Conservation (phyloP, 176 grass and related monocot genomes). For the Thalia dealbata region DNA sequence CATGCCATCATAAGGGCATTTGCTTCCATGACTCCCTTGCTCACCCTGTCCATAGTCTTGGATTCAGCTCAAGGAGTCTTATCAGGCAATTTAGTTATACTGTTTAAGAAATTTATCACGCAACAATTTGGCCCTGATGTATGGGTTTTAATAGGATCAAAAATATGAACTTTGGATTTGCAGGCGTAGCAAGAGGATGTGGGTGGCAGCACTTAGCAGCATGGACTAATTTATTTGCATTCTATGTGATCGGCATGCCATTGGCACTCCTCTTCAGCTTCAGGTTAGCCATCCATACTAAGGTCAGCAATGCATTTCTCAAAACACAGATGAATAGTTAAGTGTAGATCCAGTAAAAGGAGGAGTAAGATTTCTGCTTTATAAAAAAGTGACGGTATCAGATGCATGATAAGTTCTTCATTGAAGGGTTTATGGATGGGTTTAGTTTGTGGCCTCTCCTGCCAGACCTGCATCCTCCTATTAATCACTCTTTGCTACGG, state of each 20-base stretch:
- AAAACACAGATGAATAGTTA: too few relatives aligned
- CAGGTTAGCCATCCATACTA: slow-evolving; percentile 43
- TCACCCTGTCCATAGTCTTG: slow-evolving; percentile 56
- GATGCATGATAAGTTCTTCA: neutral
- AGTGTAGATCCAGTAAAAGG: too few relatives aligned
- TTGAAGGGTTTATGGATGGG: slow-evolving; percentile 71
- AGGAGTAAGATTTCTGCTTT: too few relatives aligned
- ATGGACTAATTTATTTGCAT: slow-evolving; percentile 78
- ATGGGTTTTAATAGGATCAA: neutral
- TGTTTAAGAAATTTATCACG: too few relatives aligned
- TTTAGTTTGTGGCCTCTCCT: slow-evolving; percentile 52
- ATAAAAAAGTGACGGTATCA: too few relatives aligned
- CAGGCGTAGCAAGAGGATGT: slow-evolving; percentile 78
- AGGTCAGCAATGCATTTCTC: slow-evolving; percentile 14
- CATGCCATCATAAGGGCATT: slow-evolving; percentile 40
- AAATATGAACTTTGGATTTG: neutral
- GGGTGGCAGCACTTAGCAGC: slow-evolving; percentile 89
- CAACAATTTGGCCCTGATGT: too few relatives aligned
- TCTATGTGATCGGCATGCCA: slow-evolving; percentile 81
- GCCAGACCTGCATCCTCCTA: slow-evolving; percentile 41
- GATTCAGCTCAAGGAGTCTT: slow-evolving; percentile 78
- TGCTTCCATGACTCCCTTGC: slow-evolving; percentile 46
- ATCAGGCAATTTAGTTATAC: slow-evolving; percentile 30
- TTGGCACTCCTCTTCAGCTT: slow-evolving; percentile 57
- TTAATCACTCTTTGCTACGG: slow-evolving; percentile 59